phyloP scores from a whole-genome alignment of 2,329 filamentous ascomycete species.

The Hypoxylon rubiginosum region DNA sequence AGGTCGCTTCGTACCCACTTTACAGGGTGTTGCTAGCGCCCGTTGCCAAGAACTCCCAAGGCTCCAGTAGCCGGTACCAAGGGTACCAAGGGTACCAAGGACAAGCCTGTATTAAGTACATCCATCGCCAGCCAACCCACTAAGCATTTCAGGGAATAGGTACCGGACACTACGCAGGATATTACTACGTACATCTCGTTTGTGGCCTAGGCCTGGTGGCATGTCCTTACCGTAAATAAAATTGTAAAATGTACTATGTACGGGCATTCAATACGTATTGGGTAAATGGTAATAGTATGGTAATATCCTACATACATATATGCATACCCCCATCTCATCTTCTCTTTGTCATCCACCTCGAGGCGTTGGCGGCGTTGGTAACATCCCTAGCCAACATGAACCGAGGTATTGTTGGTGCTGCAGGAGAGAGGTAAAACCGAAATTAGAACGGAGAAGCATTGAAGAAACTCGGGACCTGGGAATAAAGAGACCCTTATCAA shows the following conservation, averaged over 20 bases:
- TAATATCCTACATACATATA: neutral
- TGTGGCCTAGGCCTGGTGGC: neutral
- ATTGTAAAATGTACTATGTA: neutral
- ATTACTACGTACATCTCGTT: neutral
- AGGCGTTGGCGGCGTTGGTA: neutral
- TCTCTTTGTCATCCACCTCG: neutral
- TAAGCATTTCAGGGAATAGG: constrained; percentile 23
- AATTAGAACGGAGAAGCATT: neutral
- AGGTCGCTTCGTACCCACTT: constrained; percentile 30
- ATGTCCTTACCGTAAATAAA: constrained; percentile 5
- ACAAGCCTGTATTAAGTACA: constrained; percentile 25
- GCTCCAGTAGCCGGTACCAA: constrained; percentile 36
- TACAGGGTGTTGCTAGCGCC: constrained; percentile 37
- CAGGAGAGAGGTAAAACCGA: neutral
- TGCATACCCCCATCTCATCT: neutral
- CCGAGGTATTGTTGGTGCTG: neutral
- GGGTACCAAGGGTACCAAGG: neutral
- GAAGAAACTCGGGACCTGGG: neutral
- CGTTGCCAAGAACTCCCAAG: constrained; percentile 37
- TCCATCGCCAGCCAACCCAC: constrained; percentile 14
- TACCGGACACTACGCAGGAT: constrained; percentile 7
- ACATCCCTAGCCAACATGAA: neutral
- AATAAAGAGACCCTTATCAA: neutral
- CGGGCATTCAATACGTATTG: neutral
- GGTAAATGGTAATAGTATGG: neutral